phyloP scores from a whole-genome alignment of 2,329 filamentous ascomycete genomes.

The Phyllosticta paracitricarpa region DNA sequence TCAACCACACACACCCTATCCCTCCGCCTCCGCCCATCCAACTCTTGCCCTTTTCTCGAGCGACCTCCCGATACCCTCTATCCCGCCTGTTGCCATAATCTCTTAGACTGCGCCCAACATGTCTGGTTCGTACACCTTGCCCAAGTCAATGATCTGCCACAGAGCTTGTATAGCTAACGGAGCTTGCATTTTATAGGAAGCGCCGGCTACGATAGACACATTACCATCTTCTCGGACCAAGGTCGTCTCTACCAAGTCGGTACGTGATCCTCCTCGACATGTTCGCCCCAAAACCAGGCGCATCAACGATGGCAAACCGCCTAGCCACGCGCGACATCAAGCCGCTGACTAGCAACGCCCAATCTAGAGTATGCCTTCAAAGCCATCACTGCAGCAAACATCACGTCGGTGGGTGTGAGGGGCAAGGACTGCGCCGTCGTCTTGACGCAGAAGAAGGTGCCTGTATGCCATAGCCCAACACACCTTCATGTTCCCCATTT shows the following conservation, averaged over 20 bases:
- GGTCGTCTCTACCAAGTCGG: slow-evolving; percentile 94
- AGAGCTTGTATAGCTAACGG: slow-evolving; percentile 20
- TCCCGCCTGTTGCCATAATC: background rate
- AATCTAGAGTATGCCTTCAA: slow-evolving; percentile 95
- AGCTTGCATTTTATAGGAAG: slow-evolving; percentile 44
- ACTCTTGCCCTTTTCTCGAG: background rate
- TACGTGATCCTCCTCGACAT: background rate
- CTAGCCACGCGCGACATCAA: background rate
- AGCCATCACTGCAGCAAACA: slow-evolving; percentile 97
- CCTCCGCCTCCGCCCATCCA: background rate
- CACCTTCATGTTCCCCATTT: background rate
- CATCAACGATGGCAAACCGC: background rate
- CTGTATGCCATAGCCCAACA: slow-evolving; percentile 25
- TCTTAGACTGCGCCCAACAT: slow-evolving; percentile 20
- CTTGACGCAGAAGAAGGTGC: slow-evolving; percentile 98
- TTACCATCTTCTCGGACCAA: slow-evolving; percentile 99
- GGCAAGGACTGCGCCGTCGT: slow-evolving; percentile 97
- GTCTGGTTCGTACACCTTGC: slow-evolving; percentile 27
- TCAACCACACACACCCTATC: background rate
- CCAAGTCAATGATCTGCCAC: slow-evolving; percentile 3
- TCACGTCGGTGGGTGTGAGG: slow-evolving; percentile 91
- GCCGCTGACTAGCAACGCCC: background rate
- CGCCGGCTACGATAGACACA: slow-evolving; percentile 94
- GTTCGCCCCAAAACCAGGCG: background rate
- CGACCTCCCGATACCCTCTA: background rate